Evolutionary conservation across 306 rosid genomes (phyloP).

Genomic region (Rosa multiflora): DNA sequence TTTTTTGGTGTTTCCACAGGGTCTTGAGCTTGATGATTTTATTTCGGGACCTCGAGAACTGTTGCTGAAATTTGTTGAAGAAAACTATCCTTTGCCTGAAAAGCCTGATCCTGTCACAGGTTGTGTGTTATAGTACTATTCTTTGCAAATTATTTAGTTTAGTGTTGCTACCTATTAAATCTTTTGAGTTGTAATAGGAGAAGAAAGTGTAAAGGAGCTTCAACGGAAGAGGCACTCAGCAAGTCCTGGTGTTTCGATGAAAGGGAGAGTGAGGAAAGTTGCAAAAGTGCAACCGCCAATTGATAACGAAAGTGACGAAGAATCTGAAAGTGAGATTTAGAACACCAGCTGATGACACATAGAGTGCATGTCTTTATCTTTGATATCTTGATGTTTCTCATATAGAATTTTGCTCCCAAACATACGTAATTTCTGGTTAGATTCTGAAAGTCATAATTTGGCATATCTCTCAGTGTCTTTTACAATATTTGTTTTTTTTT

Average conservation of each 20-base stretch:
- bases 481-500: not conserved
- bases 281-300: conserved; percentile 84
- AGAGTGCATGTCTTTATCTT: conserved; percentile 14
- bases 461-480: not conserved
- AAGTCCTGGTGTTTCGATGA: conserved; percentile 78
- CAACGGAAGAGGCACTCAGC: conserved; percentile 96
- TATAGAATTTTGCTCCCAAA: not conserved
- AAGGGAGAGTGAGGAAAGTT: conserved; percentile 90
- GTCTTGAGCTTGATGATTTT: conserved; percentile 96
- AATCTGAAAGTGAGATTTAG: conserved; percentile 73
- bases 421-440: not conserved
- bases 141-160: conserved; percentile 30
- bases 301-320: conserved; percentile 85
- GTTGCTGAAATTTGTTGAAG: conserved; percentile 91
- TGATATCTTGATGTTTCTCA: conserved; percentile 10
- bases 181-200: conserved; percentile 48
- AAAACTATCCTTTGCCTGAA: conserved; percentile 94
- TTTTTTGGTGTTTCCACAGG: conserved; percentile 41
- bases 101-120: conserved; percentile 92
- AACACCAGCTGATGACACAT: conserved; percentile 27
- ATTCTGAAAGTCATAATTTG: not conserved
- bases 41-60: conserved; percentile 98
- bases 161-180: conserved; percentile 15
- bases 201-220: conserved; percentile 95
- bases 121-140: conserved; percentile 26